Evolutionary conservation across 2,329 filamentous ascomycete species (phyloP), one percentile per base, ranked within the genome.

Genomic region (Fusarium drepaniforme): DNA sequence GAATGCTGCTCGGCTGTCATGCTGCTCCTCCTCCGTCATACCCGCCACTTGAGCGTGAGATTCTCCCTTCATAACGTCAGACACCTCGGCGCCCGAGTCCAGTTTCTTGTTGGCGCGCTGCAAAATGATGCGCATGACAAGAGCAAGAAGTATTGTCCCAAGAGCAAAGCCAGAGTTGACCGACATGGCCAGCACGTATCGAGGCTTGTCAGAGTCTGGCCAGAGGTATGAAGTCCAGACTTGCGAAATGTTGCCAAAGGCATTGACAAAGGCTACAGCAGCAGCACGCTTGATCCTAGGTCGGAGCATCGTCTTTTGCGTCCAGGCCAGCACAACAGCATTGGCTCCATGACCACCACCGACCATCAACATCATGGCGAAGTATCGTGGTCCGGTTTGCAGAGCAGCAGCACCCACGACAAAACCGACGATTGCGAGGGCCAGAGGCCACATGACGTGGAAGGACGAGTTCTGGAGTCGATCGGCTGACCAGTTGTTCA

Each of bases 321-420:
- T 40, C 67, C 67, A 69, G 5, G 67, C 67, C 46, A 69, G 37
- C 8, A 69, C 67, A n/a, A 69, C 67, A 8, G 62, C 67, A 40
- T 66, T 69, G 30, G 67, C 67, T 18, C 67, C 67, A 30, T 66
- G 67, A 16, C 67, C 67, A 30, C 67, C 67, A 15, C 62, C 62
- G 15, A 69, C 67, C 67, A 69, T 69, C n/a, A 66, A 44, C 67
- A 69, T 66, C 67, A 69, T 69, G 57, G 67, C 67, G 57, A 69
- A 69, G 38, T 69, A 69, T 51, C 67, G 49, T 23, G 67, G 44
- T 21, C 67, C 67, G 6, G 30, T 46, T 18, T 66, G 64, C 37
- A 69, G 28, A 46, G 62, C 42, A 16, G 67, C 44, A 21, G 67
- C 67, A 15, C 44, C 67, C 30, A 62, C 44, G 60, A 66, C 67